Percentiles rank a stretch among this genome's conserved stretches.
Evolutionary conservation across 2,329 filamentous ascomycete genomes (phyloP).

Genomic region (Fusarium sublunatum): DNA sequence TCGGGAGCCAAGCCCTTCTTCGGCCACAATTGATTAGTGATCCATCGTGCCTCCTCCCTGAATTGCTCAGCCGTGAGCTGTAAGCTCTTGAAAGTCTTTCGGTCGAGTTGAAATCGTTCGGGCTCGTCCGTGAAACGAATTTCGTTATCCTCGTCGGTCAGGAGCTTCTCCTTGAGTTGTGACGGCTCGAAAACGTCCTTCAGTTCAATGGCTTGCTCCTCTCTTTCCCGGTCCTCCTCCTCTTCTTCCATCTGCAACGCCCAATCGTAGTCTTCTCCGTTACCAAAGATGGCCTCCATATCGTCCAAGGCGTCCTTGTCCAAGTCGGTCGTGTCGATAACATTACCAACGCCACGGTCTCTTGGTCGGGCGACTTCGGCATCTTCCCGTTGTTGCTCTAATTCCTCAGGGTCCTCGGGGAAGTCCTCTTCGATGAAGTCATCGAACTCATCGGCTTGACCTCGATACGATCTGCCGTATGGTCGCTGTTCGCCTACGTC

Average conservation of each 20-base stretch:
- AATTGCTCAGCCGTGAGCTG: conserved; percentile 86
- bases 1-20: conserved; percentile 82
- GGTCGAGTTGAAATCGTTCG: conserved; percentile 92
- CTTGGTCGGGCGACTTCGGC: conserved; percentile 86
- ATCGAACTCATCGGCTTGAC: conserved; percentile 82
- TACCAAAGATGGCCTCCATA: conserved; percentile 95
- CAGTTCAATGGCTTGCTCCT: conserved; percentile 87
- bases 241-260: conserved; percentile 89
- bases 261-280: conserved; percentile 96
- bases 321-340: conserved; percentile 83
- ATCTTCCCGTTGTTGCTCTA: conserved; percentile 81
- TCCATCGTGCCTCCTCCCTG: conserved; percentile 91
- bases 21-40: conserved; percentile 87
- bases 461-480: conserved; percentile 66
- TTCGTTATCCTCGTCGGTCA: conserved; percentile 93
- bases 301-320: conserved; percentile 95
- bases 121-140: conserved; percentile 92
- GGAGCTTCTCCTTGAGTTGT: conserved; percentile 90
- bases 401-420: conserved; percentile 84
- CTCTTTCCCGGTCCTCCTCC: conserved; percentile 80
- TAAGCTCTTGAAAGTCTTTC: conserved; percentile 86
- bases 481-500: conserved; percentile 68
- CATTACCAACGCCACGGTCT: conserved; percentile 74
- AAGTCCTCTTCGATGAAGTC: conserved; percentile 98
- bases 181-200: conserved; percentile 99